phyloP scores from a whole-genome alignment of 805 yeast species.

The Yamadazyma sp. region DNA sequence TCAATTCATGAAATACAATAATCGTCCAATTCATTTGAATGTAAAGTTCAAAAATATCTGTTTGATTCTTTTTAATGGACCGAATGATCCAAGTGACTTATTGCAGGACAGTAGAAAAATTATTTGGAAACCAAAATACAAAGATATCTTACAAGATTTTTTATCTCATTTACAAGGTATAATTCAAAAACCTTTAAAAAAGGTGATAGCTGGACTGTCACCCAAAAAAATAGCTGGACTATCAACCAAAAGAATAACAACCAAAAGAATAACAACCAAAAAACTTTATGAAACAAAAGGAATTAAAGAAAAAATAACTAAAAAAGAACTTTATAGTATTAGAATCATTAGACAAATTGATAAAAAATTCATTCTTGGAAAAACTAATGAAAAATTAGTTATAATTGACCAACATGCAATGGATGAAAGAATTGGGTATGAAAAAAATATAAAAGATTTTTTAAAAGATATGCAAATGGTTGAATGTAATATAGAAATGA shows the following conservation, averaged over 20 bases:
- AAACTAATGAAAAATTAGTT: constrained; percentile 24
- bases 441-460: constrained; percentile 32
- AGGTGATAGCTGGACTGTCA: neutral
- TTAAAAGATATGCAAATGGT: neutral
- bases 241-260: neutral
- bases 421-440: constrained; percentile 71
- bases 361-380: constrained; percentile 57
- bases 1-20: no score
- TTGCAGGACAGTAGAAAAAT: no score
- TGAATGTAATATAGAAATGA: neutral
- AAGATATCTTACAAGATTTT: no score
- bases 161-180: no score
- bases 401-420: constrained; percentile 82
- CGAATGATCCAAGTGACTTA: no score
- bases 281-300: neutral
- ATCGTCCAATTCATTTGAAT: no score
- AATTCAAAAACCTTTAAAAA: neutral
- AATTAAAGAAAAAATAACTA: constrained; percentile 11
- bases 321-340: constrained; percentile 15
- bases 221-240: neutral
- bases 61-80: no score
- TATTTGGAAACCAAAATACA: no score
- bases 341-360: constrained; percentile 47
- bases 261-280: neutral
- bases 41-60: no score